Evolutionary conservation across 257 asterid genomes (phyloP), one percentile per base, ranked within the genome.

Genomic region (Fraxinus anomala): DNA sequence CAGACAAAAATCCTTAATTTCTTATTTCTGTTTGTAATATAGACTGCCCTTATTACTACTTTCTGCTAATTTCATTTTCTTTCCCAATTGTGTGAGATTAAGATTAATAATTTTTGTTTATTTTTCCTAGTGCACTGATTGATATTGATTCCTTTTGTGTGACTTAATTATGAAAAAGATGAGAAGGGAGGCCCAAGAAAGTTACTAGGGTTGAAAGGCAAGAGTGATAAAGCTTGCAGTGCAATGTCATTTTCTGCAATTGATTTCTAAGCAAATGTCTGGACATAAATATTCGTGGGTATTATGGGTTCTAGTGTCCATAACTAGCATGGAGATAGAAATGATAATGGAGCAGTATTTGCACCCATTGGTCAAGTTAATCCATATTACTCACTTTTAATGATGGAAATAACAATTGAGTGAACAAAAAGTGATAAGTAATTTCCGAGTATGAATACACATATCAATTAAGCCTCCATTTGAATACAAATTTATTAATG

Each of bases 241-340:
- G 96, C 89, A 86, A 76, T 76, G 96, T 89, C 96, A 75, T 85
- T 91, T 87, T 89, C 96, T 16, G 68, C 36, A 83, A 83, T 85
- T 77, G 91, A 86, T 73, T 82, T 83, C 88, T 78, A 90, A 82
- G 88, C 71, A 76, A 83, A 71, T 34, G 77, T 65, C 82, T 73
- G 72, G 80, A 77, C 71, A 77, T 83, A 49, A 77, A 73, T 82
- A 76, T 76, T 86, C 86, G 86, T 85, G 91, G 85, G 86, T 80
- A 83, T 85, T 83, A 47, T 47, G 56, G 6, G 56, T 14, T 14
- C n/a, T n/a, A 16, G 56, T 47, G 56, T 47, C n/a, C n/a, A 14
- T 47, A 12, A 47, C 56, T 14, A 47, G 56, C 7, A 12, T 47
- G 6, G 56, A 47, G 21, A 3, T 16, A 47, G n/a, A 40, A 12